Base-by-base conservation (phyloP, 31 red algal species). In the Odonthalia washingtoniensis region DNA sequence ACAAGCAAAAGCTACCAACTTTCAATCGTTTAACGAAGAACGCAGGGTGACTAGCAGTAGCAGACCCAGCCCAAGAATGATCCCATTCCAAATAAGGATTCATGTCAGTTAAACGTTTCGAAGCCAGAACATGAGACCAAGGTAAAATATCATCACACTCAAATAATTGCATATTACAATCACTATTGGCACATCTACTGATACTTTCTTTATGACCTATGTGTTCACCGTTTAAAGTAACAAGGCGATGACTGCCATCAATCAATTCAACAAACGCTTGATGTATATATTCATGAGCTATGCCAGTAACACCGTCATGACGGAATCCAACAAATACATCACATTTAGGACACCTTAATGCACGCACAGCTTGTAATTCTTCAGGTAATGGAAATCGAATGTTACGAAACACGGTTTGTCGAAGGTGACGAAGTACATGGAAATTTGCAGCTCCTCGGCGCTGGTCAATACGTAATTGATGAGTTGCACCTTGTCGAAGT, bases 61-160 rank as follows among this genome's bases (percentile, higher is more conserved):
- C 78, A 16, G 77, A 39, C 17, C 89, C 89, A 28, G 81, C 89
- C 89, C 89, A 91, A 3, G 76, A 79, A 34, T 91, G 89, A 73
- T 91, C 89, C 89, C 89, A 85, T 68, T 91, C 89, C 35, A 91
- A 81, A 77, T 85, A 91, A 30, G 89, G 69, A 40, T 91, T 74
- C 89, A 91, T 85, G 39, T 91, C 89, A 4, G 89, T 85, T 2
- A 91, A 74, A 70, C 89, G 30, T 18, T 79, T 68, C n/a, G 57
- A 70, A n/a, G 89, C 70, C 42, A 91, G 74, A 64, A 91, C 89
- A 73, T 91, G 89, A 35, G 62, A 77, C 89, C 89, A 91, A 64
- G 89, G 89, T 52, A 91, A 39, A 43, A 91, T 73, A 52, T 91
- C 89, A 46, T 91, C 89, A 72, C 89, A 70, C 3, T 81, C 49